Evolutionary conservation across 2,329 filamentous ascomycete genomes (phyloP), one percentile per base, ranked within the genome.

Genomic region (Fusarium caatingaense): DNA sequence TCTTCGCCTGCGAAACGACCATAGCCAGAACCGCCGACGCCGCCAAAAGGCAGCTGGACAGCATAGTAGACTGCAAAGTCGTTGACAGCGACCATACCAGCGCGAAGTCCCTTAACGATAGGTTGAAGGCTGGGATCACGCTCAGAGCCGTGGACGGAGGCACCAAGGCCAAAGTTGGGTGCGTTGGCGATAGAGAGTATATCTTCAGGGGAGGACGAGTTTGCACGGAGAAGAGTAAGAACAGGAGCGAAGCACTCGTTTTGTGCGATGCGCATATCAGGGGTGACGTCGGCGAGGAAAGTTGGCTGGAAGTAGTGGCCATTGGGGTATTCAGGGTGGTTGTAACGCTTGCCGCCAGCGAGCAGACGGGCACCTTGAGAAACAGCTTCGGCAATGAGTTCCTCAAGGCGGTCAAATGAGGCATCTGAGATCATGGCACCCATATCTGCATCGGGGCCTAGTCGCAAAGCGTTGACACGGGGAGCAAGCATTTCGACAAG

Each of bases 221-320:
- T 77, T 20, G 93, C 91, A 63, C 88, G 91, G 88, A 99, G 93
- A 60, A 98, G 78, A 6, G 95, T 87, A 82, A 97, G 95, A 70
- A 99, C 86, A 0, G 96, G 96, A 0, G 92, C 95, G 80, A 99
- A 99, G 75, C 96, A 93, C 81, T 99, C 96, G 71, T 93, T 91
- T 72, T 93, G 91, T 0, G 96, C 94, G 74, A 99, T 94, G 16
- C 83, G 84, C 96, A 99, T 99, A 50, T 87, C 83, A 0, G 91
- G 86, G 0, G 92, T 96, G 8, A 99, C 95, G 79, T 97, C 92
- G n/a, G 90, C 92, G 46, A 99, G 88, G 23, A 99, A 86, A 0
- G 96, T 99, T 0, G 96, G 96, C 21, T 87, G 80, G 84, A 99
- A 99, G 85, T 98, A 99, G 82, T 97, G 93, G 23, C 94, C 96